phyloP scores from a whole-genome alignment of 2,329 filamentous ascomycete species.

The Xylaria arbuscula region DNA sequence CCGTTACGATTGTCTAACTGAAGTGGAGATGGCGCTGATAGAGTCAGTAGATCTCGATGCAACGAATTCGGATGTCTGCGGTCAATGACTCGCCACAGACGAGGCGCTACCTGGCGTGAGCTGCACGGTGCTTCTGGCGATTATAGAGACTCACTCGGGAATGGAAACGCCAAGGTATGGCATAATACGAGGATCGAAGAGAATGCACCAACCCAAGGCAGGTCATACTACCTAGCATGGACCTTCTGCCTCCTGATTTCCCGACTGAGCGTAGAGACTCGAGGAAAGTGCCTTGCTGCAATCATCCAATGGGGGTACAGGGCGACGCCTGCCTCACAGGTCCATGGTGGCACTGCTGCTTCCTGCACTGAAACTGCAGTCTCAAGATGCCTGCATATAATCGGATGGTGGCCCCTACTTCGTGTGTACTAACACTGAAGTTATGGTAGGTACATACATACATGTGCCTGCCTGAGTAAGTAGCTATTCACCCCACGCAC shows the following conservation, averaged over 20 bases:
- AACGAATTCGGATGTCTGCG: not conserved
- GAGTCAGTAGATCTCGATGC: slow-evolving; percentile 1
- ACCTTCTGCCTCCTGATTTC: slow-evolving; percentile 12
- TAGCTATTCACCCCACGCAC: not conserved
- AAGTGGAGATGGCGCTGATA: slow-evolving; percentile 5
- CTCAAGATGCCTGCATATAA: slow-evolving; percentile 4
- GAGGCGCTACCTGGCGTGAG: not conserved
- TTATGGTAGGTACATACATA: not conserved
- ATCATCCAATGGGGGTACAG: not conserved
- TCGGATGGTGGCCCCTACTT: not conserved
- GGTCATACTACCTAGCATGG: not conserved
- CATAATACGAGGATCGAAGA: not conserved
- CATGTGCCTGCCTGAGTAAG: not conserved
- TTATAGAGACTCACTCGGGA: not conserved
- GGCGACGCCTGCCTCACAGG: slow-evolving; percentile 5
- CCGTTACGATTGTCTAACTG: slow-evolving; percentile 4
- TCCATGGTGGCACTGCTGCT: slow-evolving; percentile 1
- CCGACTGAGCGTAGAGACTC: not conserved
- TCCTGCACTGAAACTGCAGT: slow-evolving; percentile 10
- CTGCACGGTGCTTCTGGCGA: not conserved
- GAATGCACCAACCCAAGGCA: not conserved
- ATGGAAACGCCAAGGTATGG: not conserved
- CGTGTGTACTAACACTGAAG: not conserved
- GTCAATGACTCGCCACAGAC: not conserved
- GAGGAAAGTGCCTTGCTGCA: slow-evolving; percentile 15